These are phyloP conservation scores for Pelargonium nanum DNA, from an alignment of 345 rosid species.

Conservation along the genomic window DNA sequence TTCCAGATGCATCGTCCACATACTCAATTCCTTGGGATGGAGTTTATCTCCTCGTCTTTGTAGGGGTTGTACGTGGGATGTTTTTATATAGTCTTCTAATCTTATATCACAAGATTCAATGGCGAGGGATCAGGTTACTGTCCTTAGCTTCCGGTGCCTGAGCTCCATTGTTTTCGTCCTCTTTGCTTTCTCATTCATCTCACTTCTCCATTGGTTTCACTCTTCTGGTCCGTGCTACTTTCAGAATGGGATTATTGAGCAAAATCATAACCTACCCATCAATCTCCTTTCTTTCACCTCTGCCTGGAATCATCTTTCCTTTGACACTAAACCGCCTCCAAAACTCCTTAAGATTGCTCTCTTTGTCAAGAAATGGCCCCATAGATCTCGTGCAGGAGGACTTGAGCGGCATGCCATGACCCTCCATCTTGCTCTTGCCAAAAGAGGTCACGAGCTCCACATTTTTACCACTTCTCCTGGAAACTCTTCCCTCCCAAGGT, in stretches of 20 bases:
- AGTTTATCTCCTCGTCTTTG: no score
- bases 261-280: constrained; percentile 27
- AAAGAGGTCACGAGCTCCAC: constrained; percentile 80
- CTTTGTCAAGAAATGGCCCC: constrained; percentile 90
- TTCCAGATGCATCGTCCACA: no score
- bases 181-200: constrained; percentile 42
- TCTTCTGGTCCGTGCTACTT: constrained; percentile 33
- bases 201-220: constrained; percentile 42
- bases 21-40: no score
- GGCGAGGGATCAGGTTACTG: constrained; percentile 36
- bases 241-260: constrained; percentile 14
- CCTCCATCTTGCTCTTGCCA: constrained; percentile 71
- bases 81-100: constrained; percentile 6
- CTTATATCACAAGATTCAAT: constrained; percentile 14
- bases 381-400: constrained; percentile 71
- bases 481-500: constrained; percentile 42
- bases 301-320: constrained; percentile 72
- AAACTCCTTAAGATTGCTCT: constrained; percentile 60
- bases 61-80: no score
- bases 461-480: constrained; percentile 58
- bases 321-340: constrained; percentile 25
- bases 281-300: constrained; percentile 49
- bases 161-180: constrained; percentile 33
- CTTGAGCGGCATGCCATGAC: constrained; percentile 84
- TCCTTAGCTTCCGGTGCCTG: constrained; percentile 42